Conservation (phyloP, 192 early-diverging fungal genomes). For the Radiomyces spectabilis region DNA sequence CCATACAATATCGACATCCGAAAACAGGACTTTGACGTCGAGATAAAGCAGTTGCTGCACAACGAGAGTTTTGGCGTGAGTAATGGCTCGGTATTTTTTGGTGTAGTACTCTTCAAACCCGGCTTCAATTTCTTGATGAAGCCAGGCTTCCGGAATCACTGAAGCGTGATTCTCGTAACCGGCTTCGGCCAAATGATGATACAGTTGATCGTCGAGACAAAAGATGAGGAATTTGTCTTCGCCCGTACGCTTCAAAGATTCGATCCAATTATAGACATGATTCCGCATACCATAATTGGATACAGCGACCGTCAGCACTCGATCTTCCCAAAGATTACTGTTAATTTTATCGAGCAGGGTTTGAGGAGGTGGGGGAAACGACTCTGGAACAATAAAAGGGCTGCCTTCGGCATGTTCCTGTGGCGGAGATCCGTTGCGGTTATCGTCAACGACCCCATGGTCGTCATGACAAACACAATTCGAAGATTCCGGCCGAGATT, state of each 20-base stretch:
- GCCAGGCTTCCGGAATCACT: conserved; percentile 16
- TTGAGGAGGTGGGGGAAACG: background rate
- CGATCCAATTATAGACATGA: conserved; percentile 27
- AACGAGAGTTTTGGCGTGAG: conserved; percentile 22
- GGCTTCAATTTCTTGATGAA: conserved; percentile 5
- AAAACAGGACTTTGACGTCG: conserved; percentile 14
- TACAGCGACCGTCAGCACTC: conserved; percentile 14
- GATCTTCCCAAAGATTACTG: conserved; percentile 1
- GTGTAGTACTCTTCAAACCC: conserved; percentile 15
- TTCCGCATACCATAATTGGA: conserved; percentile 22
- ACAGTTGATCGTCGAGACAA: conserved; percentile 21
- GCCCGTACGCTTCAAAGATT: conserved; percentile 7
- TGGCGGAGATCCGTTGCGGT: too few species aligned
- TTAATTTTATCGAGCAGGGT: conserved; percentile 7
- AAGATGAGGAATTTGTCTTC: conserved; percentile 19
- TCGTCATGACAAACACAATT: too few species aligned
- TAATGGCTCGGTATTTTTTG: conserved; percentile 6
- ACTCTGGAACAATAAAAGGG: conserved; percentile 12
- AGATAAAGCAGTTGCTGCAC: conserved; percentile 21
- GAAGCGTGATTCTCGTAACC: conserved; percentile 11
- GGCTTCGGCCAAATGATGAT: conserved; percentile 5
- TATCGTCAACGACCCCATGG: too few species aligned
- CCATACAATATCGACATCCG: conserved; percentile 23
- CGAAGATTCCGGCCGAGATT: too few species aligned
- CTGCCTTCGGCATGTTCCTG: background rate